These are phyloP conservation scores for Elsinoe perseae DNA, from an alignment of 2,329 filamentous ascomycete genomes.

Conservation along the genomic window DNA sequence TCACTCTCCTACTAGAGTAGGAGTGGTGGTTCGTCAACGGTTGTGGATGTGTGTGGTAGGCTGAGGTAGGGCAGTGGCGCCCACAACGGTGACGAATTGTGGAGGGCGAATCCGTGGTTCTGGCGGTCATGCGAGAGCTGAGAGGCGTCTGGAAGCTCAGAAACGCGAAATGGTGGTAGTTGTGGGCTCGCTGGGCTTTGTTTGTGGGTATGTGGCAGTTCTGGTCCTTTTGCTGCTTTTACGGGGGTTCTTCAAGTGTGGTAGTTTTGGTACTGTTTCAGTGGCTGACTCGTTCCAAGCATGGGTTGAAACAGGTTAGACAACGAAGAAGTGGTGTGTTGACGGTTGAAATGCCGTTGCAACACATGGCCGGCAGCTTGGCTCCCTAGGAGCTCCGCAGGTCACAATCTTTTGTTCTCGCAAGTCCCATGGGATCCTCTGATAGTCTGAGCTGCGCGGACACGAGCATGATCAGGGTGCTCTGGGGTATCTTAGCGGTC, in stretches of 20 bases:
- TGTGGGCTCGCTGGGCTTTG: neutral
- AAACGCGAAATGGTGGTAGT: neutral
- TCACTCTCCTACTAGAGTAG: neutral
- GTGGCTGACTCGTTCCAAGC: constrained; percentile 1
- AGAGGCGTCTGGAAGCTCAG: constrained; percentile 11
- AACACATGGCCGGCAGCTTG: constrained; percentile 10
- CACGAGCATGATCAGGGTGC: neutral
- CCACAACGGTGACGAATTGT: constrained; percentile 4
- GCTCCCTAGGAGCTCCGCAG: neutral
- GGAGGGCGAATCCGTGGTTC: constrained; percentile 12
- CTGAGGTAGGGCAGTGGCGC: too few species aligned
- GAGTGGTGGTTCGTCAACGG: neutral
- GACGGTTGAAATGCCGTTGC: constrained; percentile 6
- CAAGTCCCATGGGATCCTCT: neutral
- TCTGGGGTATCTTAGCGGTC: constrained; percentile 2
- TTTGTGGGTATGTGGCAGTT: neutral
- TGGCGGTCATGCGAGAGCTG: constrained; percentile 5
- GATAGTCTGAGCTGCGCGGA: neutral
- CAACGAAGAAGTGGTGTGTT: constrained; percentile 5
- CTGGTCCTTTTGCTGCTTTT: neutral
- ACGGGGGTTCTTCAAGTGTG: neutral
- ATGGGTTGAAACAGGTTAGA: constrained; percentile 4
- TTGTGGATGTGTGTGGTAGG: neutral
- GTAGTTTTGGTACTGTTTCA: constrained; percentile 7
- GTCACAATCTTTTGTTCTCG: neutral